Evolutionary conservation across 1,284 basidiomycete species (phyloP).

Genomic region (Meira nashicola): DNA sequence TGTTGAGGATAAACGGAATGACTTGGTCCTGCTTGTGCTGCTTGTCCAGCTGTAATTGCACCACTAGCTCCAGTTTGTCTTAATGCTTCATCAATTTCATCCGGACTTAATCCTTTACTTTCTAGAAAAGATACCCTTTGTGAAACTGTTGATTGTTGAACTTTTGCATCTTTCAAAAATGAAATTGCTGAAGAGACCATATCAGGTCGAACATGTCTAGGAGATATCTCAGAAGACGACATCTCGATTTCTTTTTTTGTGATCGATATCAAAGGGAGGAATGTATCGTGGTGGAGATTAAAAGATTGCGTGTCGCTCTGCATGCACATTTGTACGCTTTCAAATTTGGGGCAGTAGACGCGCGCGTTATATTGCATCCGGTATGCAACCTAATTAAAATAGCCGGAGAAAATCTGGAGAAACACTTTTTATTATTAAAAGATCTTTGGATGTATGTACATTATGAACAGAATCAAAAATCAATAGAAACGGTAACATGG

Average conservation of each 20-base stretch:
- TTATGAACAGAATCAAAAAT: no score
- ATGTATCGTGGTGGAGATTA: not conserved
- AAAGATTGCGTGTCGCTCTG: no score
- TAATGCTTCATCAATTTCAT: slow-evolving; percentile 84
- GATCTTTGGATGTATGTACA: no score
- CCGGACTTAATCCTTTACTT: slow-evolving; percentile 77
- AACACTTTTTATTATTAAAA: no score
- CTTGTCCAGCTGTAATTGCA: slow-evolving; percentile 4
- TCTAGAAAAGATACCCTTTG: slow-evolving; percentile 89
- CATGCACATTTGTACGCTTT: no score
- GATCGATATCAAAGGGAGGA: no score
- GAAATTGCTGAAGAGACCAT: slow-evolving; percentile 46
- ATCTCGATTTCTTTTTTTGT: no score
- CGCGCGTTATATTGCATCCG: no score
- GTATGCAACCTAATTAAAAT: no score
- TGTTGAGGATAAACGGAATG: slow-evolving; percentile 4
- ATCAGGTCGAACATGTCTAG: slow-evolving; percentile 29
- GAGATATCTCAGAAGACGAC: slow-evolving; percentile 4
- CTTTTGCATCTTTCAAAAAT: slow-evolving; percentile 56
- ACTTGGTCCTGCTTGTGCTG: slow-evolving; percentile 4
- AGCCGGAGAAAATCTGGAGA: no score
- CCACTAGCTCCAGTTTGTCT: slow-evolving; percentile 53
- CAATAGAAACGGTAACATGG: no score
- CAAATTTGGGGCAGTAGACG: no score
- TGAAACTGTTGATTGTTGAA: slow-evolving; percentile 66